Evolutionary conservation across 257 asterid genomes (phyloP).

Genomic region (Cruciata laevipes): DNA sequence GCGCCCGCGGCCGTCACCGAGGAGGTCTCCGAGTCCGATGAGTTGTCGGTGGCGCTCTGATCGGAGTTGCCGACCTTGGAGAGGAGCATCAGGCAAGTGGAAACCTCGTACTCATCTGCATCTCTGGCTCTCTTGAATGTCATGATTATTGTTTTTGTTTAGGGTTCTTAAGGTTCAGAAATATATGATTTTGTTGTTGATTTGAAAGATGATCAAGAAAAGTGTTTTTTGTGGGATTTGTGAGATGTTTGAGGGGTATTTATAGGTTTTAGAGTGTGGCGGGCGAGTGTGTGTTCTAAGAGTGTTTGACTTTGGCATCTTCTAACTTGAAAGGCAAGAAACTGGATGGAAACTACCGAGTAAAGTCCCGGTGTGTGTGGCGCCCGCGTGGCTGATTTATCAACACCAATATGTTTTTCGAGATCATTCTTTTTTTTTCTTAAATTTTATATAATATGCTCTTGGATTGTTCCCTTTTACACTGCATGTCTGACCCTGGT

Average conservation of each 20-base stretch:
- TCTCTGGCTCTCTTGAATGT: slow-evolving; percentile 9
- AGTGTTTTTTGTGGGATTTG: neutral
- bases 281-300: neutral
- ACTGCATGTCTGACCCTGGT: no score
- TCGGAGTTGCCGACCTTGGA: slow-evolving; percentile 5
- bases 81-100: slow-evolving; percentile 8
- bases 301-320: neutral
- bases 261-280: neutral
- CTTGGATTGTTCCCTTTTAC: no score
- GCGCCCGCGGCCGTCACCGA: neutral
- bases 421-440: no score
- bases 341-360: neutral
- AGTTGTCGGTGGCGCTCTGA: neutral
- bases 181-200: neutral
- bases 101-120: neutral
- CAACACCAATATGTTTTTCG: neutral
- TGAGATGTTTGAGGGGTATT: neutral
- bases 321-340: slow-evolving; percentile 4
- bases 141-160: neutral
- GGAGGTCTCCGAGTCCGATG: neutral
- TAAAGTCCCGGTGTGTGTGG: neutral
- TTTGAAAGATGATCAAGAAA: neutral
- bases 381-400: neutral
- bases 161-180: no score
- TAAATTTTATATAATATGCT: no score